A percentile compares a stretch with the other conserved stretches of the same genome.
phyloP scores from a whole-genome alignment of 139 green algal species.

The Nannochloris sp. region DNA sequence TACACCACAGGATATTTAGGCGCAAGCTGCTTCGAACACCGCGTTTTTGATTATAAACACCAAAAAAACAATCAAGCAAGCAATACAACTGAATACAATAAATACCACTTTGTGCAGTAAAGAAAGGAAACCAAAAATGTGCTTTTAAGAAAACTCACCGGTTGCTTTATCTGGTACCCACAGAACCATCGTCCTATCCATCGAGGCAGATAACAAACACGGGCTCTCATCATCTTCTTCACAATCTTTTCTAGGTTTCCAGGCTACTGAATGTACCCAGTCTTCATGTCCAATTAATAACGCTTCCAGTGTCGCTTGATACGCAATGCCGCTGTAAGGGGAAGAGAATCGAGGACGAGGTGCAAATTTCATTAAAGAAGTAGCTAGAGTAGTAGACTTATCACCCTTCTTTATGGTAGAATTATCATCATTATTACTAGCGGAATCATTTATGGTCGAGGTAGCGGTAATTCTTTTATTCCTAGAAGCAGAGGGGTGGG shows the following conservation, averaged over 20 bases:
- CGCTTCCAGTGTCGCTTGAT: conserved; percentile 56
- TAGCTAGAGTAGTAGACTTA: too few relatives aligned
- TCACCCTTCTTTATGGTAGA: not conserved
- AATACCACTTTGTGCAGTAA: not conserved
- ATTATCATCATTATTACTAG: not conserved
- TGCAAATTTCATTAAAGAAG: too few relatives aligned
- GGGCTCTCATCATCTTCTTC: not conserved
- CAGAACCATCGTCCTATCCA: conserved; percentile 94
- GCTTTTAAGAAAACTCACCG: conserved; percentile 19
- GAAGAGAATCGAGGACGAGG: not conserved
- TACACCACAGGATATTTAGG: conserved; percentile 1
- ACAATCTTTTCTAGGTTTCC: conserved; percentile 37
- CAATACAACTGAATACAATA: too few relatives aligned
- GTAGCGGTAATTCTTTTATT: not conserved
- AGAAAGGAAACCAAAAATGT: not conserved
- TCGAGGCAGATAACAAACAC: conserved; percentile 79
- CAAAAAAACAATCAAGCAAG: too few relatives aligned
- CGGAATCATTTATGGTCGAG: too few relatives aligned
- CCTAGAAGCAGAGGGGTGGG: not conserved
- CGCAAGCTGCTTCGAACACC: conserved; percentile 32
- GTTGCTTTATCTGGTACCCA: conserved; percentile 63
- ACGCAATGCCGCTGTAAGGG: conserved; percentile 1
- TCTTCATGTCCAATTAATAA: conserved; percentile 92
- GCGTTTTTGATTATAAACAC: too few relatives aligned
- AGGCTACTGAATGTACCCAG: conserved; percentile 83